Evolutionary conservation across 2,329 filamentous ascomycete species (phyloP).

Genomic region (Blumeriella jaapii): DNA sequence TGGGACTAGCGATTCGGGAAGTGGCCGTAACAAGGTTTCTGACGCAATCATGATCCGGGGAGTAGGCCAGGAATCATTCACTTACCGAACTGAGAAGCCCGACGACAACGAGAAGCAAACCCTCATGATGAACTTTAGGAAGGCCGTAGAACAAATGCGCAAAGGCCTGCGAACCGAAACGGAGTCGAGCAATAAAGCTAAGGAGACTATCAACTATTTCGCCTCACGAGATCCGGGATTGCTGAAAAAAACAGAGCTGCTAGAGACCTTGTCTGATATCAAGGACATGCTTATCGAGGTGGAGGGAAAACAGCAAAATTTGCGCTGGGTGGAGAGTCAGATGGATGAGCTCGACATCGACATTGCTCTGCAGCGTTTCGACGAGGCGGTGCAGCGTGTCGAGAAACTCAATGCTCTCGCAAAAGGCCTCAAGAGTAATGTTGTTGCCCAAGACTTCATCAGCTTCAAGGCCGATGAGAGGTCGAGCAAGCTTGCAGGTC

Average conservation of each 20-base stretch:
- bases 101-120: conserved; percentile 69
- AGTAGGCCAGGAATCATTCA: conserved; percentile 82
- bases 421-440: conserved; percentile 71
- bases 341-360: conserved; percentile 95
- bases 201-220: conserved; percentile 79
- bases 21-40: conserved; percentile 51
- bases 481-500: conserved; percentile 61
- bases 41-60: conserved; percentile 85
- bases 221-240: conserved; percentile 66
- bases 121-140: conserved; percentile 80
- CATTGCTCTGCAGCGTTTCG: conserved; percentile 81
- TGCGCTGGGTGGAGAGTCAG: conserved; percentile 90
- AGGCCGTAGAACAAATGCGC: conserved; percentile 82
- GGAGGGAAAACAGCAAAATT: conserved; percentile 90
- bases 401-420: conserved; percentile 76
- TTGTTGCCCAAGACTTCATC: conserved; percentile 83
- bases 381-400: conserved; percentile 70
- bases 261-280: conserved; percentile 66
- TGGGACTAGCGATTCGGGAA: conserved; percentile 47
- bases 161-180: conserved; percentile 78
- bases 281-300: conserved; percentile 90
- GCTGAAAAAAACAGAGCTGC: conserved; percentile 66
- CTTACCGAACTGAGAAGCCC: conserved; percentile 79
- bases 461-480: conserved; percentile 82
- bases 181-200: conserved; percentile 73